Evolutionary conservation across 345 rosid genomes (phyloP).

Genomic region (Pistacia integerrima): DNA sequence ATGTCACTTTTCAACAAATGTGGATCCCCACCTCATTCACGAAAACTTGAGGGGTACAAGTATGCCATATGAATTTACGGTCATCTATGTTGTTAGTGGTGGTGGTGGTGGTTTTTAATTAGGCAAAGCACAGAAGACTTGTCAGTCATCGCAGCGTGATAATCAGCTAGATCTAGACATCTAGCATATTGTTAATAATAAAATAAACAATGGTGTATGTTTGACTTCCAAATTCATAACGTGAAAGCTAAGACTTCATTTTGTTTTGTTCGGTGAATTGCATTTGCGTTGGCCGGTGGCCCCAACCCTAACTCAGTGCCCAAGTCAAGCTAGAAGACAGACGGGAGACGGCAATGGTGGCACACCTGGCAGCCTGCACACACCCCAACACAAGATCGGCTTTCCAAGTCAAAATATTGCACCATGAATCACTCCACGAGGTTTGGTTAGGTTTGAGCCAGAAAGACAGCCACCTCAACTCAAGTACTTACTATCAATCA

Average conservation of each 20-base stretch:
- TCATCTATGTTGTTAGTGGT: neutral
- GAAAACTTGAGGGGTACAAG: too few species aligned
- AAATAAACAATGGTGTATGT: neutral
- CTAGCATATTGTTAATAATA: too few species aligned
- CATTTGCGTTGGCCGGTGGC: too few species aligned
- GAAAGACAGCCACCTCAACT: neutral
- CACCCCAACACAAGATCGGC: neutral
- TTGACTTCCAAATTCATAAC: neutral
- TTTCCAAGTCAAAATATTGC: slow-evolving; percentile 8
- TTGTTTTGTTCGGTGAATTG: neutral
- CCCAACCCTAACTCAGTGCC: neutral
- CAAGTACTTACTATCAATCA: too few species aligned
- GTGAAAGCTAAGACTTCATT: neutral
- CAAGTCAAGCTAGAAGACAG: neutral
- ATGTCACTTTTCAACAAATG: too few species aligned
- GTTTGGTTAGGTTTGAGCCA: neutral
- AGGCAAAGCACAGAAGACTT: neutral
- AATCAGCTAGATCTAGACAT: too few species aligned
- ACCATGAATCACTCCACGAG: slow-evolving; percentile 38
- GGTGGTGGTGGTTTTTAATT: neutral
- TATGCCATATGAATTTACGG: too few species aligned
- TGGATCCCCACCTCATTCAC: too few species aligned
- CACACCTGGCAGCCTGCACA: slow-evolving; percentile 15
- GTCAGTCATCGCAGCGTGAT: neutral
- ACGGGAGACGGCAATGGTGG: neutral